Evolutionary conservation across 2,329 filamentous ascomycete genomes (phyloP).

Genomic region (Venturia effusa): DNA sequence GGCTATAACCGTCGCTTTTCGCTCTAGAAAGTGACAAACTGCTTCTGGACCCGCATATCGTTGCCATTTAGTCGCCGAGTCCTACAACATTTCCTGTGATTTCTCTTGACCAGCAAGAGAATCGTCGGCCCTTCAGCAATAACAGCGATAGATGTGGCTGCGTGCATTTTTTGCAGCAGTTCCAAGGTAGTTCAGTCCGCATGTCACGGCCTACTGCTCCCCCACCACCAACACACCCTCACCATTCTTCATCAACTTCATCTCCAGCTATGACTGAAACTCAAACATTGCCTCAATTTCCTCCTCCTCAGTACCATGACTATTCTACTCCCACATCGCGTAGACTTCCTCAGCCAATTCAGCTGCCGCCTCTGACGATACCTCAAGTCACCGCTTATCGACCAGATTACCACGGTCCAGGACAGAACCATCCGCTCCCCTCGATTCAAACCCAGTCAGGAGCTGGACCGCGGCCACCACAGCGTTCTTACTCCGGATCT

Average conservation of each 20-base stretch:
- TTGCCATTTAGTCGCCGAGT: not conserved
- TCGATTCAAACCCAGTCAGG: conserved; percentile 23
- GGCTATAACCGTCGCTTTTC: conserved; percentile 8
- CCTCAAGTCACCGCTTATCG: conserved; percentile 19
- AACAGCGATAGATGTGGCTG: not conserved
- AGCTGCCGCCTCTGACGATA: conserved; percentile 28
- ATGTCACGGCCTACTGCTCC: conserved; percentile 29
- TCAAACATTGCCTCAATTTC: conserved; percentile 31
- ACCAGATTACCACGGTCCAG: conserved; percentile 23
- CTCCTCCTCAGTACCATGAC: conserved; percentile 28
- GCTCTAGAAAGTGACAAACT: not conserved
- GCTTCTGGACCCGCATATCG: not conserved
- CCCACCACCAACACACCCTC: conserved; percentile 31
- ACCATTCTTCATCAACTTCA: conserved; percentile 23
- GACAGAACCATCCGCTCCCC: conserved; percentile 9
- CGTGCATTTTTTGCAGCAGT: conserved; percentile 4
- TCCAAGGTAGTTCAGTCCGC: conserved; percentile 16
- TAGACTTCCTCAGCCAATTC: conserved; percentile 29
- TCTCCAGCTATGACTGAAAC: conserved; percentile 34
- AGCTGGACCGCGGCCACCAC: conserved; percentile 16
- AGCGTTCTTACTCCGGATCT: conserved; percentile 17
- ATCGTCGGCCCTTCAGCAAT: not conserved
- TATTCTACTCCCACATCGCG: conserved; percentile 24
- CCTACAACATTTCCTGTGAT: not conserved
- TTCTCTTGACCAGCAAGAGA: not conserved